These are phyloP conservation scores for Lathyrus aphaca DNA, from an alignment of 306 rosid genomes.

Conservation along the genomic window DNA sequence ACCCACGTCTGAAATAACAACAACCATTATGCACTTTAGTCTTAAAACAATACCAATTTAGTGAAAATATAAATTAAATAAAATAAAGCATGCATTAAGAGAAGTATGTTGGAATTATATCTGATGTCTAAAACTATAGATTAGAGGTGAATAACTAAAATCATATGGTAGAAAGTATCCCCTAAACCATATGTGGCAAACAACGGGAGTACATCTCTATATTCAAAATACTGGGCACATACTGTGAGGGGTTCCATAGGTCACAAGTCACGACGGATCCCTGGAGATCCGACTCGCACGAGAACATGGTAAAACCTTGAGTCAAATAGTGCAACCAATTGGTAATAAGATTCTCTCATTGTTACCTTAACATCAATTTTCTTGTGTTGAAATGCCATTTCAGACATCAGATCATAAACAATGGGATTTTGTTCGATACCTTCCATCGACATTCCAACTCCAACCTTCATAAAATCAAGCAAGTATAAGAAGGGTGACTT, in stretches of 20 bases:
- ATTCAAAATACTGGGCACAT: constrained; percentile 22
- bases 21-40: constrained; percentile 16
- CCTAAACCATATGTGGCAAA: constrained; percentile 16
- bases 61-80: background rate
- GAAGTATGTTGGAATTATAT: constrained; percentile 1
- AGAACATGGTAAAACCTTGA: constrained; percentile 14
- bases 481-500: constrained; percentile 20
- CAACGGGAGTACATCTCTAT: constrained; percentile 9
- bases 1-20: constrained; percentile 72
- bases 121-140: constrained; percentile 22
- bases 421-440: constrained; percentile 91
- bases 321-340: constrained; percentile 25
- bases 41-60: constrained; percentile 13
- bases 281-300: background rate
- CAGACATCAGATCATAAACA: constrained; percentile 89
- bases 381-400: constrained; percentile 78
- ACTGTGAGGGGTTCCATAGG: constrained; percentile 28
- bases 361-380: constrained; percentile 76
- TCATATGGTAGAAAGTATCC: constrained; percentile 16
- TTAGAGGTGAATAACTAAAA: constrained; percentile 27
- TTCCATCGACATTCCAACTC: constrained; percentile 96
- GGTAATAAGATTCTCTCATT: constrained; percentile 28
- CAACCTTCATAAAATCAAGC: constrained; percentile 65
- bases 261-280: background rate
- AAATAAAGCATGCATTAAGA: background rate